Conservation (phyloP, 2,329 filamentous ascomycete genomes). For the Pseudogymnoascus sp. region DNA sequence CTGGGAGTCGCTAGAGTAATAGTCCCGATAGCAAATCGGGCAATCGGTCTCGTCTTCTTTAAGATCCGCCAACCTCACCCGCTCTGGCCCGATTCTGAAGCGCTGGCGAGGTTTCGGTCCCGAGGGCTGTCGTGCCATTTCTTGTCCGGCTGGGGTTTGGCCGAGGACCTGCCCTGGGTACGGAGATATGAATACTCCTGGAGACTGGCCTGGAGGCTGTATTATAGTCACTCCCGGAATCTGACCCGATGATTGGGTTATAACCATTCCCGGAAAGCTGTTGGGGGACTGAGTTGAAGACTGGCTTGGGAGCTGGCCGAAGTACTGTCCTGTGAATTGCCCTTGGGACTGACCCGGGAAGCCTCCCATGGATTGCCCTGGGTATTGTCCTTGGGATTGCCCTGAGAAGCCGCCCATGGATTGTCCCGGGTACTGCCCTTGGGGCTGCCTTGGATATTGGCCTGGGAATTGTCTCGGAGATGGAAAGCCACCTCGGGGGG, state of each 20-base stretch:
- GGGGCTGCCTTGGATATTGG: background rate
- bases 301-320: background rate
- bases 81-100: background rate
- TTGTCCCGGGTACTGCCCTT: background rate
- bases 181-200: background rate
- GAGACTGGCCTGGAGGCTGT: background rate
- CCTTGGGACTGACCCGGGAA: background rate
- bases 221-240: background rate
- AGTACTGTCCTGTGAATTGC: background rate
- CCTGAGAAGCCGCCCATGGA: background rate
- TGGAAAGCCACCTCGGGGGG: background rate
- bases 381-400: background rate
- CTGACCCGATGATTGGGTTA: background rate
- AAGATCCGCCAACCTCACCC: background rate
- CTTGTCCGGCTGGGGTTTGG: background rate
- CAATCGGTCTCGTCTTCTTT: background rate
- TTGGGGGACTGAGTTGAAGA: background rate
- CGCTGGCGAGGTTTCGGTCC: background rate
- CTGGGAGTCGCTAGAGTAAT: background rate
- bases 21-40: constrained; percentile 5
- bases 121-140: background rate
- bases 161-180: background rate
- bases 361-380: background rate
- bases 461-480: background rate
- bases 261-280: background rate